Conservation (phyloP, 2,329 filamentous ascomycete species). For the Colletotrichum australisinense region DNA sequence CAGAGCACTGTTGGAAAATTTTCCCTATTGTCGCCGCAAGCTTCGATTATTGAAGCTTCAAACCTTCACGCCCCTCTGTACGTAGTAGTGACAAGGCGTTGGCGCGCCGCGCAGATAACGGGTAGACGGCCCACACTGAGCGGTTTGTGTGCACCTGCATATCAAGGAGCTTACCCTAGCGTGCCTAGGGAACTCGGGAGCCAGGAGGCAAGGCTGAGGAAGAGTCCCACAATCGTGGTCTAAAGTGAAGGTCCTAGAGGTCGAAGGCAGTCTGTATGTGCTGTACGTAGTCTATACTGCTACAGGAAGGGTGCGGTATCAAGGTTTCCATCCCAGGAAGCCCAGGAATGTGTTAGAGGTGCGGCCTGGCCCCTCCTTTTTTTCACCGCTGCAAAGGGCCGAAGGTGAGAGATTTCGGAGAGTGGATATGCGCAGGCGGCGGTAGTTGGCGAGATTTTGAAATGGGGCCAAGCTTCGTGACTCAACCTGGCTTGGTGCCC, state of each 20-base stretch:
- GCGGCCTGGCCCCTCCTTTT: slow-evolving; percentile 4
- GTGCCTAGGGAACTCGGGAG: slow-evolving; percentile 12
- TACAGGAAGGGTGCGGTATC: slow-evolving; percentile 14
- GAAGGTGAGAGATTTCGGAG: slow-evolving; percentile 31
- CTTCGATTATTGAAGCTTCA: neutral
- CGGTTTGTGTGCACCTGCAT: slow-evolving; percentile 20
- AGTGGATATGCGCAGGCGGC: slow-evolving; percentile 28
- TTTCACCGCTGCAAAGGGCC: slow-evolving; percentile 32
- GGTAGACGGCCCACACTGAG: slow-evolving; percentile 28
- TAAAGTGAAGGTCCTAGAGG: slow-evolving; percentile 14
- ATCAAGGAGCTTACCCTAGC: neutral
- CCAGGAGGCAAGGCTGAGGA: slow-evolving; percentile 34
- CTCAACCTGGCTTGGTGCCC: slow-evolving; percentile 28
- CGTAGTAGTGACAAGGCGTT: neutral
- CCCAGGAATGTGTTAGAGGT: slow-evolving; percentile 13
- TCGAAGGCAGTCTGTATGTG: neutral
- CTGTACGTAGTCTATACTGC: neutral
- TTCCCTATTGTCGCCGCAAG: slow-evolving; percentile 3
- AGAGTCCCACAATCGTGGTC: slow-evolving; percentile 18
- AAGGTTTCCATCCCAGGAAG: slow-evolving; percentile 15
- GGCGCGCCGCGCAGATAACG: slow-evolving; percentile 18
- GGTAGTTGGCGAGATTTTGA: slow-evolving; percentile 30
- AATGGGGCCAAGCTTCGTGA: slow-evolving; percentile 29
- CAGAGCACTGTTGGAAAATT: slow-evolving; percentile 8
- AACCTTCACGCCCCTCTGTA: slow-evolving; percentile 3